A percentile compares a stretch with the other conserved stretches of the same genome.
Conservation (phyloP, 2,329 filamentous ascomycete genomes). For the Penicillium sp. region DNA sequence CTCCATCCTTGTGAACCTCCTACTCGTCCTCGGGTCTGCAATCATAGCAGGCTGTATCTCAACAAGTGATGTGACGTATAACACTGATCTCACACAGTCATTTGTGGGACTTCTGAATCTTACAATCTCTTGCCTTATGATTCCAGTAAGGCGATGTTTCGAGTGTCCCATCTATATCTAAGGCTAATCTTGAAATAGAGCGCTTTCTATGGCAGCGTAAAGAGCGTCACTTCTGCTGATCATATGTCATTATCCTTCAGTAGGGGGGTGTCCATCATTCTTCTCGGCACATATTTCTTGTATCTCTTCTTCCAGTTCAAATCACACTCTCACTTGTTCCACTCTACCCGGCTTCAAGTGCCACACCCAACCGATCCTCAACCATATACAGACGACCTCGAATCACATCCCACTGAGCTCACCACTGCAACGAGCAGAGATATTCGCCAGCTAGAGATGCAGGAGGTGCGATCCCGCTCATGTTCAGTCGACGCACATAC, state of each 20-base stretch:
- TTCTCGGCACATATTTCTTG: conserved; percentile 1
- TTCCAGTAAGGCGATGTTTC: conserved; percentile 60
- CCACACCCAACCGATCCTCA: not conserved
- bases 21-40: conserved; percentile 83
- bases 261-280: conserved; percentile 49
- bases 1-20: conserved; percentile 79
- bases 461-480: conserved; percentile 6
- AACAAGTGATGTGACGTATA: conserved; percentile 86
- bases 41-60: conserved; percentile 79
- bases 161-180: conserved; percentile 26
- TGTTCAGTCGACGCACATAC: conserved; percentile 1
- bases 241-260: conserved; percentile 72
- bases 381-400: conserved; percentile 8
- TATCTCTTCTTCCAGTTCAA: conserved; percentile 17
- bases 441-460: conserved; percentile 9
- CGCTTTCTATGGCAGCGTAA: conserved; percentile 83
- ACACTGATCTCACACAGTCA: conserved; percentile 89
- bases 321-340: conserved; percentile 2
- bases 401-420: conserved; percentile 1
- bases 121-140: conserved; percentile 79
- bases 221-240: conserved; percentile 53
- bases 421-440: conserved; percentile 2
- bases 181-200: conserved; percentile 45
- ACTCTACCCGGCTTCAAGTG: not conserved
- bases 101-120: conserved; percentile 83